These are phyloP conservation scores for Solanum gracilifrons DNA, from an alignment of 257 asterid species.

Conservation along the genomic window DNA sequence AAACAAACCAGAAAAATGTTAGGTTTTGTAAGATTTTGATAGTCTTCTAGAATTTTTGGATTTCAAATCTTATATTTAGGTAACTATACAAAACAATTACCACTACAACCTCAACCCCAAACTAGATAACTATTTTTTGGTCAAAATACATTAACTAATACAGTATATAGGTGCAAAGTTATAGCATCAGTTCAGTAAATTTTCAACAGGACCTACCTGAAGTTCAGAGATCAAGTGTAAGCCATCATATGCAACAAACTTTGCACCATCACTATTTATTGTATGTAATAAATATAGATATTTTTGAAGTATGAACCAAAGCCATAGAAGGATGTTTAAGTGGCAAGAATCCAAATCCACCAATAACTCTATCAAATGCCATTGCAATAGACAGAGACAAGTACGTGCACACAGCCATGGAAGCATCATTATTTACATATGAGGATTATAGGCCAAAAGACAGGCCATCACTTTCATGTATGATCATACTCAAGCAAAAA, in stretches of 20 bases:
- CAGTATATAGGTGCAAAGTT: slow-evolving; percentile 28
- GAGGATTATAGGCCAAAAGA: not conserved
- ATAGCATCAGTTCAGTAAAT: slow-evolving; percentile 54
- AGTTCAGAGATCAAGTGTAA: slow-evolving; percentile 98
- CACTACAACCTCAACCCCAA: not conserved
- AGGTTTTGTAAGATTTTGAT: not conserved
- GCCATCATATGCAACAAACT: slow-evolving; percentile 72
- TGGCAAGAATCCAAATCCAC: not conserved
- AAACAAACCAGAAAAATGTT: not conserved
- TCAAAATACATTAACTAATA: not conserved
- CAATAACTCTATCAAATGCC: not conserved
- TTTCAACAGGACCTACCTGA: slow-evolving; percentile 81
- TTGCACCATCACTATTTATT: slow-evolving; percentile 11
- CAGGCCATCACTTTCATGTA: not conserved
- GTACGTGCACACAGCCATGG: not conserved
- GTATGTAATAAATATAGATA: not conserved
- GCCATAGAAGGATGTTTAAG: not conserved
- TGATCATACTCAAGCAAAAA: not conserved
- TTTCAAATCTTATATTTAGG: not conserved
- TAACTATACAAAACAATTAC: not conserved
- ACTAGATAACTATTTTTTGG: not conserved
- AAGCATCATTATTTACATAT: too few species aligned
- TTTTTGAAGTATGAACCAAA: not conserved
- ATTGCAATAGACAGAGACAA: not conserved
- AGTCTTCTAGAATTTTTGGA: not conserved